A percentile compares a stretch with the other conserved stretches of the same genome.
phyloP scores from a whole-genome alignment of 768 basidiomycete species.

The Phylloporus sp. region DNA sequence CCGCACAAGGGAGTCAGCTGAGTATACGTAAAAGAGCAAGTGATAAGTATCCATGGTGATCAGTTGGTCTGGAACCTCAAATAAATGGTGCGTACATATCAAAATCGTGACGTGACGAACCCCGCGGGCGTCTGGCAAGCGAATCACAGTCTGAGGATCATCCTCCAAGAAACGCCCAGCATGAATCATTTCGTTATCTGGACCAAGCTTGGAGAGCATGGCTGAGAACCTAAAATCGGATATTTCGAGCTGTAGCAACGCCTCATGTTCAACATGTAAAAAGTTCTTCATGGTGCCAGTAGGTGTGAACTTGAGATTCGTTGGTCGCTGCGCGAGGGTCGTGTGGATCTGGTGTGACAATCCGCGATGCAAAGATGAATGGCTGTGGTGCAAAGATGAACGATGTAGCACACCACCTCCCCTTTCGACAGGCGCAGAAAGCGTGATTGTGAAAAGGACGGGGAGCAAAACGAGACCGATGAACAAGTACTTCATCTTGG shows the following conservation, averaged over 20 bases:
- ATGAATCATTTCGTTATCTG: background rate
- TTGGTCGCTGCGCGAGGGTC: background rate
- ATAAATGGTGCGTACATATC: background rate
- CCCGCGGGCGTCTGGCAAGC: background rate
- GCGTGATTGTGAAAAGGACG: background rate
- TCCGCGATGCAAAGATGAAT: background rate
- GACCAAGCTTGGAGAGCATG: background rate
- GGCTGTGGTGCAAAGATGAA: background rate
- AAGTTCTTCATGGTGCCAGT: background rate
- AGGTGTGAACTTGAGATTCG: conserved; percentile 5
- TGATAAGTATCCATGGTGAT: background rate
- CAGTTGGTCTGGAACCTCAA: background rate
- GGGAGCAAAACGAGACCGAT: background rate
- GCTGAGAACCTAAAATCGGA: conserved; percentile 1
- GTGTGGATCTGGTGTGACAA: conserved; percentile 4
- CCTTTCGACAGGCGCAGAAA: conserved; percentile 1
- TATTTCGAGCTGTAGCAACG: background rate
- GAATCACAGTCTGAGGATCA: background rate
- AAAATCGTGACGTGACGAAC: conserved; percentile 3
- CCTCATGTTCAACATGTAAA: background rate
- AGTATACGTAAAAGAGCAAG: background rate
- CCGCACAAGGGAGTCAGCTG: background rate
- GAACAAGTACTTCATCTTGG: background rate
- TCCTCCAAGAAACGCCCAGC: background rate
- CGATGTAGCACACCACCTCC: background rate